Base-by-base conservation (phyloP, 169 alveolate species). In the Plasmodium vivax region DNA sequence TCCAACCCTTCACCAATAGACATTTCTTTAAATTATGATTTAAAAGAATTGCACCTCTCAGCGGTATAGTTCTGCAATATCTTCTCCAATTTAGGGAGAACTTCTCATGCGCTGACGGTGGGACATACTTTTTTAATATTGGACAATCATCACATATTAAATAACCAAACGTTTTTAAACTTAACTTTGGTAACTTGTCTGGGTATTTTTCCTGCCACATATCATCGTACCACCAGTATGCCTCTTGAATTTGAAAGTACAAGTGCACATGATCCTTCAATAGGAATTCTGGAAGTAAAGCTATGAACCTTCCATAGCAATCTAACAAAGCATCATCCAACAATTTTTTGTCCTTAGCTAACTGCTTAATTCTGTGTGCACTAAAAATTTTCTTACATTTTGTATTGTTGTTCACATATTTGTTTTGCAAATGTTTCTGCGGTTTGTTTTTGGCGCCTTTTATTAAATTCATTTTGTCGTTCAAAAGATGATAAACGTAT, bases 171-270 rank as follows among this genome's bases (percentile, higher is more conserved):
- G 93, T 96, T 30, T 96, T 93, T 84, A 98, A 93, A 41, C 96
- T 88, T 82, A 97, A 93, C 51, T 94, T 92, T 34, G 98, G 97
- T 16, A 98, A 93, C 34, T 93, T 93, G 79, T 87, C 96, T 30
- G 97, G 96, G 85, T 98, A 92, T 92, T 96, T 96, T 45, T 95
- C 98, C 71, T 92, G 96, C 99, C 99, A 98, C 96, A 97, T 96
- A 88, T 98, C 99, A 90, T 96, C 96, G 90, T 98, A 98, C 99
- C 99, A 98, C 99, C 99, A 98, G 88, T 95, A 98, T 16, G 99
- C 98, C 47, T 98, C 99, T 58, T 98, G 99, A 36, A 98, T 90
- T 92, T 96, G 98, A 93, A 98, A 98, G 91, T 97, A 97, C 62
- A 98, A 96, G 54, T 97, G 99, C 30, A 97, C 96, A 58, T 95